Evolutionary conservation across 495 filamentous ascomycete species (phyloP), one percentile per base, ranked within the genome.

Genomic region (Penicillium macrosclerotiorum): DNA sequence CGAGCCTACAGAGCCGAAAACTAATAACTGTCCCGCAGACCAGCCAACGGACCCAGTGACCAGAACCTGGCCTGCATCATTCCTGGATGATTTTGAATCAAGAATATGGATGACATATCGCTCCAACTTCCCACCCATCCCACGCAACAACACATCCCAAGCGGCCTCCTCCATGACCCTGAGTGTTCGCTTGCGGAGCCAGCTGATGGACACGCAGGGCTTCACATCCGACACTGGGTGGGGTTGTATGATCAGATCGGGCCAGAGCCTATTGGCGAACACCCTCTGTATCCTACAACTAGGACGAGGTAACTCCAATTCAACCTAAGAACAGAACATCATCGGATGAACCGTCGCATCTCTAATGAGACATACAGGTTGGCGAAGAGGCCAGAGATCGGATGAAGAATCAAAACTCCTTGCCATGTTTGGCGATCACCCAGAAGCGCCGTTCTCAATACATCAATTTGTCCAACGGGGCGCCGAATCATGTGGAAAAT

Each of bases 191-290:
- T 66, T 97, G 45, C 81, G 89, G 55, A 92, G 76, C 33, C 88
- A 91, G 56, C 74, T 96, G 22, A 79, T 81, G 20, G 89, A 93
- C 42, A 77, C 88, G 20, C 74, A 75, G 18, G 91, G 90, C 14
- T 99, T 99, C 69, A 84, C 89, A 16, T 92, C 88, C 2, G 94
- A 99, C 65, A 89, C 88, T 0, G 93, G 93, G 25, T 99, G 94
- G 90, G 94, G 94, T 1, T 99, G 94, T 59, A 99, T 99, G 94
- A 97, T 99, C 52, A 77, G 94, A 54, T 95, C 92, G 0, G 94
- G 93, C 8, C 94, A 99, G 69, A 88, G 89, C 54, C 72, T 99
- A 12, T 72, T 99, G 24, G 93, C 91, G 26, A 97, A 97, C 62
- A 77, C 92, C 4, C 68, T 97, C 42, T 61, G 76, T 8, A 77